A percentile compares a stretch with the other conserved stretches of the same genome.
Evolutionary conservation across 768 basidiomycete genomes (phyloP).

Genomic region (Kwoniella botswanensis): DNA sequence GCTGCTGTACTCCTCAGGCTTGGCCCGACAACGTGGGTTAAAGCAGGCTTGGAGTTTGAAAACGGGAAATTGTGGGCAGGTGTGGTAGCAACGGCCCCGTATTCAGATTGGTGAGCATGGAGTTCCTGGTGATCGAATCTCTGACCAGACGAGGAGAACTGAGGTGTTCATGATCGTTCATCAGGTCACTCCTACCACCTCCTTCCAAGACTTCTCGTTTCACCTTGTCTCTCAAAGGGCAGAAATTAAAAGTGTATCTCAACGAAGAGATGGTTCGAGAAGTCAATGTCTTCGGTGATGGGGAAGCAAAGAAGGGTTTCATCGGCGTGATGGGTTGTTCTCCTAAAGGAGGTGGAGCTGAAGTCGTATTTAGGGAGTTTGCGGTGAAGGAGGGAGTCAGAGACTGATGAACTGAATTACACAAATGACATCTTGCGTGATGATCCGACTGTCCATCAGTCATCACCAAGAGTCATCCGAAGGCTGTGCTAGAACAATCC

Average conservation of each 20-base stretch:
- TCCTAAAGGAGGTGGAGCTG: conserved; percentile 36
- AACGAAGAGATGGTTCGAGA: conserved; percentile 41
- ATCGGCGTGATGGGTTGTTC: conserved; percentile 45
- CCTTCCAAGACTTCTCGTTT: conserved; percentile 13
- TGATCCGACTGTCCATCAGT: no score
- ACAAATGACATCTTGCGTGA: not conserved
- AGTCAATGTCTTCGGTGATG: conserved; percentile 35
- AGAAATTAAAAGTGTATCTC: conserved; percentile 30
- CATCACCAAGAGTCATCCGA: no score
- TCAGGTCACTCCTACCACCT: conserved; percentile 14
- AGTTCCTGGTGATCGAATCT: not conserved
- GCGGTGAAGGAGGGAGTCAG: conserved; percentile 32
- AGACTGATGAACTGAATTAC: not conserved
- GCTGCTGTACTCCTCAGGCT: conserved; percentile 40
- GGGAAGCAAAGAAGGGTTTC: conserved; percentile 23
- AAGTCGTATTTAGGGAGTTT: conserved; percentile 35
- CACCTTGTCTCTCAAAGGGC: conserved; percentile 27
- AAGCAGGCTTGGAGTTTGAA: conserved; percentile 42
- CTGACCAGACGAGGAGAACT: not conserved
- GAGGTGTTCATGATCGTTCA: not conserved
- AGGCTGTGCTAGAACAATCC: no score
- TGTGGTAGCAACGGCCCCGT: conserved; percentile 35
- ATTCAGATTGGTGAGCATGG: conserved; percentile 46
- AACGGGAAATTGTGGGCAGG: conserved; percentile 36
- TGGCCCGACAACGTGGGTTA: conserved; percentile 33